Conservation (phyloP, 2,329 filamentous ascomycete genomes). For the Hirsutella minnesotensis region DNA sequence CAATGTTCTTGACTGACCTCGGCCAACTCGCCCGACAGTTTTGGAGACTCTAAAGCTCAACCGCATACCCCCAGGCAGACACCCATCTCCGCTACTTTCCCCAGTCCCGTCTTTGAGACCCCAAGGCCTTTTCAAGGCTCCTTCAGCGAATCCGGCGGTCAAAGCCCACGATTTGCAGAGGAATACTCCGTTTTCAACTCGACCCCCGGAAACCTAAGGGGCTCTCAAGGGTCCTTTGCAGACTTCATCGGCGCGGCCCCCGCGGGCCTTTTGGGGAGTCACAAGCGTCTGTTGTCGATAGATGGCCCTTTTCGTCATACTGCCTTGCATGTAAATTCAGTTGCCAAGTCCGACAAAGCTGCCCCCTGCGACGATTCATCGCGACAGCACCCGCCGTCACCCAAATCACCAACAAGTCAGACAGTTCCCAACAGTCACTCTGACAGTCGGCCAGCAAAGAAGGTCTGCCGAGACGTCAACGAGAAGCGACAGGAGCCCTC, state of each 20-base stretch:
- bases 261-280: conserved; percentile 19
- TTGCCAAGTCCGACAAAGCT: conserved; percentile 37
- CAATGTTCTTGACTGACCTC: conserved; percentile 20
- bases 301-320: conserved; percentile 38
- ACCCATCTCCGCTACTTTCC: conserved; percentile 39
- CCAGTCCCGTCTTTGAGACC: conserved; percentile 45
- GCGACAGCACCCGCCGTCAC: conserved; percentile 45
- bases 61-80: conserved; percentile 48
- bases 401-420: conserved; percentile 26
- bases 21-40: conserved; percentile 28
- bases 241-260: conserved; percentile 29
- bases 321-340: conserved; percentile 51
- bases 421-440: conserved; percentile 16
- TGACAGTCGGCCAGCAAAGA: conserved; percentile 27
- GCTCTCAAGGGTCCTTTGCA: conserved; percentile 30
- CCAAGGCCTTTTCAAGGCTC: conserved; percentile 35
- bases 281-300: conserved; percentile 40
- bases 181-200: conserved; percentile 55
- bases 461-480: conserved; percentile 28
- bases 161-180: conserved; percentile 52
- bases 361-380: conserved; percentile 50
- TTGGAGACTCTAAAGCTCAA: conserved; percentile 51
- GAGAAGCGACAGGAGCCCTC: conserved; percentile 19
- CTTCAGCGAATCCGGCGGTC: conserved; percentile 37
- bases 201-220: conserved; percentile 47